These are phyloP conservation scores for Fusarium marasasianum DNA, from an alignment of 2,329 filamentous ascomycete genomes.

Conservation along the genomic window DNA sequence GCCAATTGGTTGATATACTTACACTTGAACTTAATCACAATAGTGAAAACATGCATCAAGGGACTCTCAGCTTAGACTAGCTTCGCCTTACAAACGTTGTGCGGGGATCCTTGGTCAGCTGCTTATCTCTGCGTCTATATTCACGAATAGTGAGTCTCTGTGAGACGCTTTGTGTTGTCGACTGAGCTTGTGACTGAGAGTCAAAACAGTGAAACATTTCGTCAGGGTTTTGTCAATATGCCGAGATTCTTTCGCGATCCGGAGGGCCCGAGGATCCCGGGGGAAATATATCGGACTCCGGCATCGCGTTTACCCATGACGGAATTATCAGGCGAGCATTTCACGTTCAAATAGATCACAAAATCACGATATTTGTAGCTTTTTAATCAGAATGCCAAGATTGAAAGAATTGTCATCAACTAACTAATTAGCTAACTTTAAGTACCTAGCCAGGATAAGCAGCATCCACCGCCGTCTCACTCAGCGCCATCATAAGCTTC, in stretches of 20 bases:
- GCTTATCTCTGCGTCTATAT: constrained; percentile 7
- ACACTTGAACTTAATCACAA: background rate
- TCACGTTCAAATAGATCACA: background rate
- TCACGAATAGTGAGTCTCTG: background rate
- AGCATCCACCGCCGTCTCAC: background rate
- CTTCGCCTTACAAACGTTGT: constrained; percentile 13
- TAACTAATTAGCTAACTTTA: background rate
- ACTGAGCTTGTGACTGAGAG: background rate
- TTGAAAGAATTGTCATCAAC: background rate
- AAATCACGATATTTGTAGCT: background rate
- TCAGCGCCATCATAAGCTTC: background rate
- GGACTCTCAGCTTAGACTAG: constrained; percentile 2
- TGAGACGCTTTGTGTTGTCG: background rate
- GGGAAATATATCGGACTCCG: background rate
- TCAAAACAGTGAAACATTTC: background rate
- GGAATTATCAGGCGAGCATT: background rate
- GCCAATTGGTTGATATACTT: background rate
- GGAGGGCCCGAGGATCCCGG: constrained; percentile 8
- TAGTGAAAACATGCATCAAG: background rate
- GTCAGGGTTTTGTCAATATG: constrained; percentile 3
- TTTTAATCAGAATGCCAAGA: background rate
- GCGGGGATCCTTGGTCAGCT: constrained; percentile 18
- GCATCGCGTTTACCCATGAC: background rate
- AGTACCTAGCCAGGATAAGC: background rate
- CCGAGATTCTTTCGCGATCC: background rate